Evolutionary conservation across 164 flowering plant genomes (phyloP).

Genomic region (Liriodendron chinense): DNA sequence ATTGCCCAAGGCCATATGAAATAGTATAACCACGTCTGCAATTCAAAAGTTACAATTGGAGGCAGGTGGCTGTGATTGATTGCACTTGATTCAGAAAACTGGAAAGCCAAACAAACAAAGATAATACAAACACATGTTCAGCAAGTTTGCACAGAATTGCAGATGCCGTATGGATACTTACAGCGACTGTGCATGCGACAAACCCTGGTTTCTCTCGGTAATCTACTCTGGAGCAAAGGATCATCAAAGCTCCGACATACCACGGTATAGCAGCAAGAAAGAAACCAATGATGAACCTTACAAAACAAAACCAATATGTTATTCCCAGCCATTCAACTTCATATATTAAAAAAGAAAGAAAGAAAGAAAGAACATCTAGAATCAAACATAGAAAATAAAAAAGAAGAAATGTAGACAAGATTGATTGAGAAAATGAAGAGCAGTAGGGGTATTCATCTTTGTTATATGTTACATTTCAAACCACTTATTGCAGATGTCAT

Average conservation of each 20-base stretch:
- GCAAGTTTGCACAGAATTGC: not conserved
- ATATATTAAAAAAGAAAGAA: too few relatives aligned
- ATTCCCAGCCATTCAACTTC: not conserved
- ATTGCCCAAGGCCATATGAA: not conserved
- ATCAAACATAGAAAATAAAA: too few relatives aligned
- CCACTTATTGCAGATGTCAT: too few relatives aligned
- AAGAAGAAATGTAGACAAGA: not conserved
- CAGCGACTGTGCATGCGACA: conserved; percentile 61
- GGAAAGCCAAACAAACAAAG: not conserved
- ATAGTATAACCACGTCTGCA: not conserved
- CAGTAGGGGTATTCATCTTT: too few relatives aligned
- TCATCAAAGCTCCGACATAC: conserved; percentile 62
- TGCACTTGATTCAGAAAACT: not conserved
- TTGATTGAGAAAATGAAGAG: not conserved
- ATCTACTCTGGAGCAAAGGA: conserved; percentile 57
- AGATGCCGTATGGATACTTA: conserved; percentile 28
- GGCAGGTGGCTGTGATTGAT: too few relatives aligned
- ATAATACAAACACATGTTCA: not conserved
- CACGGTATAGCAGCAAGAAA: conserved; percentile 75
- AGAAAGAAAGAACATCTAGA: not conserved
- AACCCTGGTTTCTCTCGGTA: conserved; percentile 47
- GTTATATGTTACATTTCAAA: too few relatives aligned
- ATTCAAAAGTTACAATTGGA: not conserved
- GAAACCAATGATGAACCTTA: conserved; percentile 88
- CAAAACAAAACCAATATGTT: conserved; percentile 5